Evolutionary conservation across 768 basidiomycete genomes (phyloP), one percentile per base, ranked within the genome.

Genomic region (Sporobolomyces phaffii): DNA sequence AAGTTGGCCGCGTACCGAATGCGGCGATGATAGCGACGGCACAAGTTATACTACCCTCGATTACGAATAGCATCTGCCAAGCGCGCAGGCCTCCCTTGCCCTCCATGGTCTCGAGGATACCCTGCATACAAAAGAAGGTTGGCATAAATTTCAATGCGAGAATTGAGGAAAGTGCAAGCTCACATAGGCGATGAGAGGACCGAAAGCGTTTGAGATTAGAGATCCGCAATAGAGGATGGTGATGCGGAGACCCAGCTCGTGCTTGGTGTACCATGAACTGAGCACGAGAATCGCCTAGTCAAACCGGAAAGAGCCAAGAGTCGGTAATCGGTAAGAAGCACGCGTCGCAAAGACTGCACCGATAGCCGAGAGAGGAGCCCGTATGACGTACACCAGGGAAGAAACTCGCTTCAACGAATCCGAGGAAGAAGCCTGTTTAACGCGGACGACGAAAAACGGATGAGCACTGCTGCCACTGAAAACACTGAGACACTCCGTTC

Each of bases 161-260:
- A n/a, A n/a, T n/a, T n/a, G n/a, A n/a, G n/a, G n/a, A n/a, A n/a
- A n/a, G n/a, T n/a, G n/a, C n/a, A n/a, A n/a, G n/a, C 53, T 53
- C 2, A 83, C 86, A 34, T 87, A 87, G 15, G 89, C 88, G 57
- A 91, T 83, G 17, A 91, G 79, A 3, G 87, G 82, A 5, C 89
- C 89, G 75, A 90, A 89, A 0, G 88, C 89, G 79, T 90, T 91
- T 60, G 84, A 85, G 58, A 90, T 84, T 33, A 90, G 80, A 72
- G 82, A 84, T 24, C 89, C 89, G 66, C 87, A 88, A 71, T 74
- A 74, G 3, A 74, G 71, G 31, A 75, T 50, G 8, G 88, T 86
- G 17, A 83, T 87, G 58, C 87, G 81, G 56, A 84, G 79, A 44
- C 86, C 88, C 44, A 90, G 80, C 74, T 90, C 89, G 36, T 80